Evolutionary conservation across 1,284 basidiomycete species (phyloP).

Genomic region (Malassezia dermatis): DNA sequence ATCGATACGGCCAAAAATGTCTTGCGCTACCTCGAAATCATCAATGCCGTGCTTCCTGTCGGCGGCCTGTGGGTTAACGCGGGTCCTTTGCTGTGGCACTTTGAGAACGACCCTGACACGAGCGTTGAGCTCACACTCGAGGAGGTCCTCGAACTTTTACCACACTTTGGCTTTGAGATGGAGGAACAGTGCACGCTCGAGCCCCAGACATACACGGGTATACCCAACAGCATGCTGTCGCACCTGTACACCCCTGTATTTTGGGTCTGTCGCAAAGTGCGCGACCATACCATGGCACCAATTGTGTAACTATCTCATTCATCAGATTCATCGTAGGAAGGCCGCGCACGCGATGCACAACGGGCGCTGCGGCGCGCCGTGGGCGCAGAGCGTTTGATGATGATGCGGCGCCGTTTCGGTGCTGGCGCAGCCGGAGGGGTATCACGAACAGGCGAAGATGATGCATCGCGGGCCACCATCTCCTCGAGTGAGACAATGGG

Average conservation of each 20-base stretch:
- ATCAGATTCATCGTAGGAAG: neutral
- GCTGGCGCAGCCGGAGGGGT: neutral
- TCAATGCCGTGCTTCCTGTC: slow-evolving; percentile 34
- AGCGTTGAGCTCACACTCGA: slow-evolving; percentile 73
- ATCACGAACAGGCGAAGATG: neutral
- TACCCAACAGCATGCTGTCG: slow-evolving; percentile 69
- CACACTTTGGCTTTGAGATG: slow-evolving; percentile 70
- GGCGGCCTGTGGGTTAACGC: slow-evolving; percentile 41
- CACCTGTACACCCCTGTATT: slow-evolving; percentile 65
- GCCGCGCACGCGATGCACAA: neutral
- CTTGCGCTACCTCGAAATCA: slow-evolving; percentile 39
- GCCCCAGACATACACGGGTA: slow-evolving; percentile 72
- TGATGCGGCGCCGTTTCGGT: slow-evolving; percentile 10
- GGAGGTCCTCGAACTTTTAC: slow-evolving; percentile 69
- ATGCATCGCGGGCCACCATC: slow-evolving; percentile 3
- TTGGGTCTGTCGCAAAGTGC: slow-evolving; percentile 45
- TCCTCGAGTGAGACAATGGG: slow-evolving; percentile 12
- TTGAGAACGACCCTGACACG: slow-evolving; percentile 68
- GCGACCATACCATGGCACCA: slow-evolving; percentile 25
- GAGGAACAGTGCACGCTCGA: slow-evolving; percentile 65
- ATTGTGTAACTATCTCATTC: slow-evolving; percentile 15
- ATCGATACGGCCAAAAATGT: slow-evolving; percentile 65
- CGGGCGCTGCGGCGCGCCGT: slow-evolving; percentile 1
- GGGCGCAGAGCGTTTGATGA: neutral
- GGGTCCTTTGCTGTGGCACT: slow-evolving; percentile 93